Conservation (phyloP, 2,329 filamentous ascomycete genomes). For the Phialemonium atrogriseum region DNA sequence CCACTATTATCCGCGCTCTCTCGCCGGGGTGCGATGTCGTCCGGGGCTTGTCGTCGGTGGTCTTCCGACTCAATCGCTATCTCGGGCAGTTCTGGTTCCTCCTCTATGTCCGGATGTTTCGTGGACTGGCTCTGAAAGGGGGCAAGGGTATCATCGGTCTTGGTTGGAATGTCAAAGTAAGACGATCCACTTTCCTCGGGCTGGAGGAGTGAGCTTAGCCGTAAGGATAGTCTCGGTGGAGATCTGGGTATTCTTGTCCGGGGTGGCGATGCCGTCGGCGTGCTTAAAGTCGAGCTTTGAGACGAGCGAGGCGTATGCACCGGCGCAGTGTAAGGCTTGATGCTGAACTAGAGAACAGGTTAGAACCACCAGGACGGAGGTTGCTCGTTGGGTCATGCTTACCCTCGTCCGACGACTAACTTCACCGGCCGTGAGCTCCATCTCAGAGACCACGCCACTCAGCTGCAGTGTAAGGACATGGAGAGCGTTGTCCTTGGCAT, state of each 20-base stretch:
- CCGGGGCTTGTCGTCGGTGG: no score
- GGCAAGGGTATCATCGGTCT: neutral
- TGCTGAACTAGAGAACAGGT: slow-evolving; percentile 15
- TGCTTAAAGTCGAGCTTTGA: slow-evolving; percentile 12
- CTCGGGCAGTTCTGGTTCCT: no score
- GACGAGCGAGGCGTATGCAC: slow-evolving; percentile 13
- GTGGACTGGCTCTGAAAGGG: no score
- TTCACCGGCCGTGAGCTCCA: slow-evolving; percentile 76
- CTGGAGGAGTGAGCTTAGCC: slow-evolving; percentile 14
- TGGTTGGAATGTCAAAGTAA: slow-evolving; percentile 15
- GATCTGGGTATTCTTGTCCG: slow-evolving; percentile 12
- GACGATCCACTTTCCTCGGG: slow-evolving; percentile 9
- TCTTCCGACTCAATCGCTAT: no score
- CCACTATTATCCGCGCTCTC: neutral
- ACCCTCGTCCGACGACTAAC: slow-evolving; percentile 73
- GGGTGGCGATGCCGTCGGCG: slow-evolving; percentile 13
- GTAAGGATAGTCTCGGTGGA: slow-evolving; percentile 15
- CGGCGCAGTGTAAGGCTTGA: slow-evolving; percentile 17
- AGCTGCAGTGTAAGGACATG: slow-evolving; percentile 64
- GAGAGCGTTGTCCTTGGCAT: slow-evolving; percentile 62
- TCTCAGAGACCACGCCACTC: slow-evolving; percentile 70
- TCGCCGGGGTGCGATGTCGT: slow-evolving; percentile 1
- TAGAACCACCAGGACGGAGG: neutral
- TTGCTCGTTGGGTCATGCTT: slow-evolving; percentile 22
- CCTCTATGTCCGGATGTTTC: no score